Evolutionary conservation across 192 early-diverging fungal genomes (phyloP).

Genomic region (Helicostylum pulchrum): DNA sequence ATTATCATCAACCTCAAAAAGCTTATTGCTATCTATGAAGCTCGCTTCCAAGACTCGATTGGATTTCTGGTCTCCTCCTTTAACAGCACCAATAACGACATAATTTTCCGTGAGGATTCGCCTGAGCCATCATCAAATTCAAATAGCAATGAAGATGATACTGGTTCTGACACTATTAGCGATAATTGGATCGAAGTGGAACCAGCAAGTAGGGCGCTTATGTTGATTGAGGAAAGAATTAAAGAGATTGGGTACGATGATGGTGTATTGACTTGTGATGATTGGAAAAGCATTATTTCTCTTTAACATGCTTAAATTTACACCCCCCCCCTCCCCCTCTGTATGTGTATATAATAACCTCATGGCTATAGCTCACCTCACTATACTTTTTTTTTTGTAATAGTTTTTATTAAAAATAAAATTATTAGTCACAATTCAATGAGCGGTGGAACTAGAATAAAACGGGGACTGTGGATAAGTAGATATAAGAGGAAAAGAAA

Average conservation of each 20-base stretch:
- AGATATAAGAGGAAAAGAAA: no score
- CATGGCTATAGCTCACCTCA: constrained; percentile 1
- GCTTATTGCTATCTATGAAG: constrained; percentile 6
- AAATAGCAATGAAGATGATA: constrained; percentile 12
- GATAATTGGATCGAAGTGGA: constrained; percentile 6
- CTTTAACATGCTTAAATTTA: not conserved
- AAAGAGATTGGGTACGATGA: constrained; percentile 4
- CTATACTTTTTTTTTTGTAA: no score
- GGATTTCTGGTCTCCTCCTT: constrained; percentile 6
- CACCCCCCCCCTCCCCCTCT: not conserved
- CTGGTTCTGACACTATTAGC: not conserved
- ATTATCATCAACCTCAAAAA: constrained; percentile 8
- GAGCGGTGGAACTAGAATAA: no score
- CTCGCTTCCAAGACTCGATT: constrained; percentile 4
- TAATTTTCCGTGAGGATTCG: constrained; percentile 8
- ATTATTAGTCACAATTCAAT: no score
- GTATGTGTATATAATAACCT: constrained; percentile 6
- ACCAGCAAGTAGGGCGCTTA: not conserved
- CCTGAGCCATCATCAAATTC: constrained; percentile 3
- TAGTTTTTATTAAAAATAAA: no score
- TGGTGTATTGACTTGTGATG: constrained; percentile 1
- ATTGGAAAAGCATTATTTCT: constrained; percentile 11
- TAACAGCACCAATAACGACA: constrained; percentile 1
- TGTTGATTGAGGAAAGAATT: constrained; percentile 8
- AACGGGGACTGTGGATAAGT: no score